phyloP scores from a whole-genome alignment of 805 yeast genomes.

The Candida nonsorbophila region DNA sequence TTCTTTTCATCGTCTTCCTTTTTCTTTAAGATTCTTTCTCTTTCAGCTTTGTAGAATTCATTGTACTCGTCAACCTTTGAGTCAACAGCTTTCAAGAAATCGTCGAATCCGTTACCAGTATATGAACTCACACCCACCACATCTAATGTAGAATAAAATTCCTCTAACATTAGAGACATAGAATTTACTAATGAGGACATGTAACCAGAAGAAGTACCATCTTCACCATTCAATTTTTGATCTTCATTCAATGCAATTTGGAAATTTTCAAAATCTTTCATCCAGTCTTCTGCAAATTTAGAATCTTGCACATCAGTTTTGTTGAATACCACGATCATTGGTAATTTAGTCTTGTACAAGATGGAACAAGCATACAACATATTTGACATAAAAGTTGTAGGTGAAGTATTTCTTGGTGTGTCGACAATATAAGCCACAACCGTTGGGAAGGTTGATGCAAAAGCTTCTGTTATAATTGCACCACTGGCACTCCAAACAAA shows the following conservation, averaged over 20 bases:
- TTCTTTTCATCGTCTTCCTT: slow-evolving; percentile 71
- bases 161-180: slow-evolving; percentile 93
- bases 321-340: slow-evolving; percentile 95
- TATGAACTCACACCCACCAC: slow-evolving; percentile 89
- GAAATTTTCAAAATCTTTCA: slow-evolving; percentile 92
- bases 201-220: slow-evolving; percentile 69
- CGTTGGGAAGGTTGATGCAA: slow-evolving; percentile 94
- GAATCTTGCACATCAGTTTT: slow-evolving; percentile 87
- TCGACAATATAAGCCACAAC: slow-evolving; percentile 94
- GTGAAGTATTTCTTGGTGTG: slow-evolving; percentile 90
- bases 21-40: slow-evolving; percentile 73
- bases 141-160: slow-evolving; percentile 88
- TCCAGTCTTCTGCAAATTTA: slow-evolving; percentile 91
- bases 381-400: slow-evolving; percentile 95
- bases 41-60: slow-evolving; percentile 75
- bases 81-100: slow-evolving; percentile 79
- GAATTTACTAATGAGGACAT: slow-evolving; percentile 93
- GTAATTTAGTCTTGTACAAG: slow-evolving; percentile 89
- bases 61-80: slow-evolving; percentile 84
- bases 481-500: slow-evolving; percentile 99
- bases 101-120: slow-evolving; percentile 94
- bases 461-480: slow-evolving; percentile 90
- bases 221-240: slow-evolving; percentile 60
- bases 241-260: slow-evolving; percentile 70
- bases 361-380: slow-evolving; percentile 98